A percentile compares a stretch with the other conserved stretches of the same genome.
Conservation (phyloP, 176 grass and related monocot genomes). For the Aegilops umbellulata region DNA sequence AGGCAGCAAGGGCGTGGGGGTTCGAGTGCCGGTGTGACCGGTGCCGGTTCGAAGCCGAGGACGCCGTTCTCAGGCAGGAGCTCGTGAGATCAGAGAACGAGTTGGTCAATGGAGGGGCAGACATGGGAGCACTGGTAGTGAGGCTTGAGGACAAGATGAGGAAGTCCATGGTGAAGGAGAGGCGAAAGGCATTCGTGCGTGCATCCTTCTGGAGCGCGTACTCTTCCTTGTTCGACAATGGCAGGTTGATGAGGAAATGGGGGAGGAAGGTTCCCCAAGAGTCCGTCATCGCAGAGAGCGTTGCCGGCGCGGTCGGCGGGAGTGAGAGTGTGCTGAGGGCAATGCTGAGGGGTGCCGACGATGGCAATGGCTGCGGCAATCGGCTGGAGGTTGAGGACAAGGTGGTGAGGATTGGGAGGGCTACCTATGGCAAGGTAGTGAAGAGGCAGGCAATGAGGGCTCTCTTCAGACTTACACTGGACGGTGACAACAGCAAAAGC, state of each 20-base stretch:
- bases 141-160: slow-evolving; percentile 71
- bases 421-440: slow-evolving; percentile 80
- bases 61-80: slow-evolving; percentile 37
- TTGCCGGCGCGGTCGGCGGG: slow-evolving; percentile 47
- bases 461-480: slow-evolving; percentile 55
- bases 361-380: slow-evolving; percentile 38
- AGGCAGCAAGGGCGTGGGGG: slow-evolving; percentile 56
- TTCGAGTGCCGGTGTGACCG: slow-evolving; percentile 83
- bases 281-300: slow-evolving; percentile 34
- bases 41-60: slow-evolving; percentile 55
- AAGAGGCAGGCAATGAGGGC: slow-evolving; percentile 71
- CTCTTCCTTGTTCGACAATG: slow-evolving; percentile 46
- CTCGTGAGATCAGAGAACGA: slow-evolving; percentile 38
- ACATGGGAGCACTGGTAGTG: slow-evolving; percentile 45
- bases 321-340: slow-evolving; percentile 63
- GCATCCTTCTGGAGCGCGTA: slow-evolving; percentile 77
- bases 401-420: slow-evolving; percentile 69
- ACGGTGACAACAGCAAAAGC: background rate
- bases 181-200: slow-evolving; percentile 61
- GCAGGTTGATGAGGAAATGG: slow-evolving; percentile 63
- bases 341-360: slow-evolving; percentile 41
- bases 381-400: slow-evolving; percentile 71
- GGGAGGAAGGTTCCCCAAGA: slow-evolving; percentile 50
- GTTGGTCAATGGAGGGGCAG: slow-evolving; percentile 30
- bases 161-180: slow-evolving; percentile 60